These are phyloP conservation scores for Saturnispora zaruensis DNA, from an alignment of 805 yeast species.

Conservation along the genomic window DNA sequence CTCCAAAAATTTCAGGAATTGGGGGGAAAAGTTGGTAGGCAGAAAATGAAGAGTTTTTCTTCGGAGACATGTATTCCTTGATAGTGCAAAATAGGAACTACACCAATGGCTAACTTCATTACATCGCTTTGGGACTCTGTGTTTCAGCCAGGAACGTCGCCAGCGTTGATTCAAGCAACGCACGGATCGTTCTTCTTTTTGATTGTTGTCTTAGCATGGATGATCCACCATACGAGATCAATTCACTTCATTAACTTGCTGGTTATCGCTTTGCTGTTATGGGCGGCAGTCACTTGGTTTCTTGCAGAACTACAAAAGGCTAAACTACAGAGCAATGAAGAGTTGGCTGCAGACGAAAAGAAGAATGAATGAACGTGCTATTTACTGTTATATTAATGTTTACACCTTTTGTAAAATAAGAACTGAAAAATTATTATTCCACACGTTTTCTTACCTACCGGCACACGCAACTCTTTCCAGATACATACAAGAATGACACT, in stretches of 20 bases:
- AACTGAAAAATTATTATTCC: neutral
- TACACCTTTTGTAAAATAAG: neutral
- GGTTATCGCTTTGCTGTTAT: slow-evolving; percentile 41
- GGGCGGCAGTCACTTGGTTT: slow-evolving; percentile 86
- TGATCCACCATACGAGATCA: slow-evolving; percentile 53
- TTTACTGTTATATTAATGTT: neutral
- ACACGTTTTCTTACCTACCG: neutral
- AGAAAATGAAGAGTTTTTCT: neutral
- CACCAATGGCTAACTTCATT: slow-evolving; percentile 29
- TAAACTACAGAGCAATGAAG: slow-evolving; percentile 35
- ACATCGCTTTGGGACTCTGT: slow-evolving; percentile 82
- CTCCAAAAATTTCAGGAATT: neutral
- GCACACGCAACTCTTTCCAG: neutral
- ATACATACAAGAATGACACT: slow-evolving; percentile 33
- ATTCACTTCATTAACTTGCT: slow-evolving; percentile 57
- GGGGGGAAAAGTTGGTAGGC: neutral
- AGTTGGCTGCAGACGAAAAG: slow-evolving; percentile 22
- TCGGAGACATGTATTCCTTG: neutral
- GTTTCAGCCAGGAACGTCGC: slow-evolving; percentile 88
- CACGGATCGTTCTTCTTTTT: slow-evolving; percentile 72
- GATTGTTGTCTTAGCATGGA: slow-evolving; percentile 43
- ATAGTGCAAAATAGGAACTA: neutral
- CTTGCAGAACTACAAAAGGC: slow-evolving; percentile 52
- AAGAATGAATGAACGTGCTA: neutral
- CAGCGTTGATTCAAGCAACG: slow-evolving; percentile 82